Evolutionary conservation across 2,329 filamentous ascomycete genomes (phyloP).

Genomic region (Pseudogymnoascus sp.): DNA sequence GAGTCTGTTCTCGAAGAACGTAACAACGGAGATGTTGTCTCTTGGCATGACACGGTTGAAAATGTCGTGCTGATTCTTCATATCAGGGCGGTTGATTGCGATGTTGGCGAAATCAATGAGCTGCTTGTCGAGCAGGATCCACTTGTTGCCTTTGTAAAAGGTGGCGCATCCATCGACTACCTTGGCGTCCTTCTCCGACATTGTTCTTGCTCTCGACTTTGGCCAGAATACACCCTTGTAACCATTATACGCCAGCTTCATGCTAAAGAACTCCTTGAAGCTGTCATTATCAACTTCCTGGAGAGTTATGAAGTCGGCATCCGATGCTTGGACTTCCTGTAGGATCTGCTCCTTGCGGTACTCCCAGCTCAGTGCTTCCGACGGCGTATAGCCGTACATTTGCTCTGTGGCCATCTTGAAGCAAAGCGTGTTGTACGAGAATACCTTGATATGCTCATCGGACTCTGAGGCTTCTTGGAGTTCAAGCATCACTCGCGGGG

Average conservation of each 20-base stretch:
- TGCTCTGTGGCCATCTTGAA: constrained; percentile 81
- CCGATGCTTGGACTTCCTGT: constrained; percentile 67
- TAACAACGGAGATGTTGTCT: constrained; percentile 89
- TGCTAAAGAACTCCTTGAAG: constrained; percentile 84
- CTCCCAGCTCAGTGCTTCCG: constrained; percentile 74
- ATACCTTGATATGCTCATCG: constrained; percentile 67
- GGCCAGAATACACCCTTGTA: constrained; percentile 95
- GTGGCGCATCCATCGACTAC: constrained; percentile 93
- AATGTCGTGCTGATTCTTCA: constrained; percentile 95
- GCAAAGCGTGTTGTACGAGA: constrained; percentile 94
- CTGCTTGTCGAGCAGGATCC: constrained; percentile 87
- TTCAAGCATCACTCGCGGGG: constrained; percentile 68
- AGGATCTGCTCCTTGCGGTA: constrained; percentile 77
- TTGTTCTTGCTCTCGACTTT: constrained; percentile 81
- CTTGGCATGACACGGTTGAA: constrained; percentile 98
- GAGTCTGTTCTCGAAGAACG: constrained; percentile 83
- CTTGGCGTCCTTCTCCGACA: constrained; percentile 81
- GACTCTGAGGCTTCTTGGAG: constrained; percentile 52
- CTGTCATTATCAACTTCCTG: constrained; percentile 91
- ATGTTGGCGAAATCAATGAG: constrained; percentile 85
- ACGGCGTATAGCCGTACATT: constrained; percentile 85
- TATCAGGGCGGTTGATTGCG: constrained; percentile 89
- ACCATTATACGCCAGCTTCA: constrained; percentile 74
- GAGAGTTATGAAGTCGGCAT: constrained; percentile 84
- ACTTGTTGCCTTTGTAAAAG: constrained; percentile 95